Evolutionary conservation across 441 rosid genomes (phyloP).

Genomic region (Pelargonium australe): DNA sequence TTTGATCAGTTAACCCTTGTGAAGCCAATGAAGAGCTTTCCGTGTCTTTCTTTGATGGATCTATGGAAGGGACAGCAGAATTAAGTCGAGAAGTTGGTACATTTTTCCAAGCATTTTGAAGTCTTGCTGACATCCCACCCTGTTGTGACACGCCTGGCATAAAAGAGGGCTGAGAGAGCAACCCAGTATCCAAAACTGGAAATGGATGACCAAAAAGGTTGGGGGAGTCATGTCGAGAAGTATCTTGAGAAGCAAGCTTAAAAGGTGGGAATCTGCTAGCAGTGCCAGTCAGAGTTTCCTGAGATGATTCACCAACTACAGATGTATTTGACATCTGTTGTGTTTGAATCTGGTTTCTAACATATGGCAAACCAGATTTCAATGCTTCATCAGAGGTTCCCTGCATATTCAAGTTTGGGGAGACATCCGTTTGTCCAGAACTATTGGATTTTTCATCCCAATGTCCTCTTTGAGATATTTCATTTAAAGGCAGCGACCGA

Average conservation of each 20-base stretch:
- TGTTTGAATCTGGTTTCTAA: constrained; percentile 37
- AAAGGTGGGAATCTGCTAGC: constrained; percentile 20
- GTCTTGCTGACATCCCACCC: constrained; percentile 31
- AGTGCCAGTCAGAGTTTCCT: constrained; percentile 18
- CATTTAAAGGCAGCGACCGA: constrained; percentile 5
- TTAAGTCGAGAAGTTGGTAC: constrained; percentile 34
- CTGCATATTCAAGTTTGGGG: constrained; percentile 28
- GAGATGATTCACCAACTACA: constrained; percentile 32
- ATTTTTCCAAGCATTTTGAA: constrained; percentile 34
- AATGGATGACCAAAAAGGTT: constrained; percentile 35
- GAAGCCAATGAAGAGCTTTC: constrained; percentile 32
- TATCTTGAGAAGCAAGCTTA: constrained; percentile 29
- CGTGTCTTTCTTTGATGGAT: constrained; percentile 28
- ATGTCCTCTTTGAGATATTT: constrained; percentile 4
- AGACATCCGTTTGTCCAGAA: constrained; percentile 28
- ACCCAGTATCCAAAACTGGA: constrained; percentile 35
- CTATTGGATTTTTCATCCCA: constrained; percentile 10
- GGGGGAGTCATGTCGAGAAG: constrained; percentile 24
- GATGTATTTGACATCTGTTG: constrained; percentile 32
- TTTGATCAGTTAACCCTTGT: constrained; percentile 34
- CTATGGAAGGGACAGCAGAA: constrained; percentile 31
- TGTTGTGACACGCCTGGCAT: constrained; percentile 35
- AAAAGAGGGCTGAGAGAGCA: constrained; percentile 33
- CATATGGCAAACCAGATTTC: constrained; percentile 38
- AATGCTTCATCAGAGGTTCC: constrained; percentile 28